Conservation (phyloP, 2,329 filamentous ascomycete species). For the Exophiala phaeomuriformis region DNA sequence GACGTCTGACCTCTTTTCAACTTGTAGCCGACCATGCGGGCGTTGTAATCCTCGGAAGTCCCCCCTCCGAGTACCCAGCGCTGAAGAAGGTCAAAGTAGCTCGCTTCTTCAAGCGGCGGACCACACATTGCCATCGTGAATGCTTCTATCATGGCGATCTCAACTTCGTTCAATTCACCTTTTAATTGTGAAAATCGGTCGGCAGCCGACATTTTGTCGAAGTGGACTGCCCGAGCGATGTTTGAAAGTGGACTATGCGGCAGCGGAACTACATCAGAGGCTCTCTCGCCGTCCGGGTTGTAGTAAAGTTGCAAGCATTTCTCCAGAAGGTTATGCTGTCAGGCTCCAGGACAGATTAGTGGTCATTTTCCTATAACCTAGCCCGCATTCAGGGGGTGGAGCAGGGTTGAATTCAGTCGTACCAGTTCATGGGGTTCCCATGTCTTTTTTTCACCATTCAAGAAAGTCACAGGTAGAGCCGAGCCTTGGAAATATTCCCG, state of each 20-base stretch:
- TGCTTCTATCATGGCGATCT: background rate
- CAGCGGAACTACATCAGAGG: conserved; percentile 36
- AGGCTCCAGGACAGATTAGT: no score
- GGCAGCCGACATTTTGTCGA: conserved; percentile 13
- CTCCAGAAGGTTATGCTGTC: background rate
- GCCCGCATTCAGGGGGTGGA: no score
- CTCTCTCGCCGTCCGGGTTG: conserved; percentile 40
- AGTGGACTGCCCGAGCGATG: conserved; percentile 32
- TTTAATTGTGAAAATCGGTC: background rate
- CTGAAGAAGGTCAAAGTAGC: background rate
- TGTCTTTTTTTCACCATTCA: background rate
- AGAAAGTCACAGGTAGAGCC: background rate
- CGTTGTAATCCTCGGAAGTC: background rate
- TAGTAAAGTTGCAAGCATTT: conserved; percentile 35
- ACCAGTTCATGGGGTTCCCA: background rate
- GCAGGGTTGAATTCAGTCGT: background rate
- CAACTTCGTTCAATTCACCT: conserved; percentile 31
- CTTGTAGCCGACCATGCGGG: conserved; percentile 26
- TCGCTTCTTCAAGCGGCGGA: background rate
- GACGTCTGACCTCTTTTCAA: conserved; percentile 39
- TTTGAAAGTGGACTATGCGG: conserved; percentile 35
- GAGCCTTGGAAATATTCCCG: conserved; percentile 28
- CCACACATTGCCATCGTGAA: background rate
- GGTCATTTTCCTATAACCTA: no score
- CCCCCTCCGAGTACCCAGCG: background rate